Evolutionary conservation across 2,329 filamentous ascomycete genomes (phyloP), one percentile per base, ranked within the genome.

Genomic region (Diaporthe velutina): DNA sequence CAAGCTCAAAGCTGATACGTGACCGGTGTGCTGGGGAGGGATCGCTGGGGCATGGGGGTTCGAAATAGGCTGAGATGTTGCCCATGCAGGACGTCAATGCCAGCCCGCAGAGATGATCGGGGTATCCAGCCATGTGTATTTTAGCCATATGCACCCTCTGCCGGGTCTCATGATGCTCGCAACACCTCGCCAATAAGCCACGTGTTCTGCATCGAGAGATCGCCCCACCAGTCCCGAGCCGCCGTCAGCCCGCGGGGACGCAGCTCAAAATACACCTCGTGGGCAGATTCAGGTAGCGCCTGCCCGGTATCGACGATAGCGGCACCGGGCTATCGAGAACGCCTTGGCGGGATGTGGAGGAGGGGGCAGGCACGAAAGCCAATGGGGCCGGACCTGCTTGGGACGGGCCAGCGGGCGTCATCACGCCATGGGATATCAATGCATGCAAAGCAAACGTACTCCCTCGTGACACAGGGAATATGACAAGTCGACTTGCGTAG

Each of bases 401-500:
- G n/a, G 61, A 42, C 5, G n/a, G 25, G 35, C 30, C 13, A n/a
- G 30, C 30, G 35, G 57, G 64, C 64, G 30, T 67, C 64, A 40
- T 52, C 64, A 67, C 45, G 45, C 64, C 64, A 67, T 38, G 45
- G 33, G 45, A 52, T 30, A 52, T 52, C 22, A 28, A 67, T 52
- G 64, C 64, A 67, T 67, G 64, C 64, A 67, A 22, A 28, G 30
- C 19, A n/a, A 33, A 25, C 30, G 33, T 67, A 38, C 45, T 28
- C 25, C n/a, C 45, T 52, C 64, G 64, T 67, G 64, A 67, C 64
- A 67, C 45, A 22, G 30, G 3, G 15, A 42, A 52, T 52, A 38
- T 67, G 64, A 67, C 64, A 67, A 25, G 45, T 67, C 64, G 45
- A 67, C 64, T 35, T 52, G 64, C 45, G 45, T 67, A 67, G 64